Percentiles rank a stretch among this genome's conserved stretches.
Evolutionary conservation across 768 basidiomycete genomes (phyloP).

Genomic region (Lyophyllum atratum): DNA sequence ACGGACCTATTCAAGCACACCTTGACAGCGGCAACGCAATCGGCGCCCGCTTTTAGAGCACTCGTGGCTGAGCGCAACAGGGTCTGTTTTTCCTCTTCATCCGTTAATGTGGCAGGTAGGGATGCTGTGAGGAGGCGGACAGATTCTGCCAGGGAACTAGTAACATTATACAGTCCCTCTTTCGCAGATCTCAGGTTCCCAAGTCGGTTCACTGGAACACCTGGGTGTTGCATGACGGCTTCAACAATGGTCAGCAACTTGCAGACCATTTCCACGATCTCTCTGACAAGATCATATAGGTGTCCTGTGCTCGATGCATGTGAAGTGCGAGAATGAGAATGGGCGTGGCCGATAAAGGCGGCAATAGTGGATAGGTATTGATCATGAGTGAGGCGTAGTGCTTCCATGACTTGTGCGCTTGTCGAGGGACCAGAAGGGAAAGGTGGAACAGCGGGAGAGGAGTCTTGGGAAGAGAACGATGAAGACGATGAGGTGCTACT

Average conservation of each 20-base stretch:
- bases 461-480: conserved; percentile 65
- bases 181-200: conserved; percentile 70
- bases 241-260: conserved; percentile 91
- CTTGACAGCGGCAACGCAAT: conserved; percentile 86
- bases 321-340: conserved; percentile 85
- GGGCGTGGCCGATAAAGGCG: conserved; percentile 96
- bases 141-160: conserved; percentile 84
- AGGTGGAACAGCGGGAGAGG: conserved; percentile 47
- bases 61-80: conserved; percentile 86
- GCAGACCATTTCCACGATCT: conserved; percentile 92
- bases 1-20: conserved; percentile 70
- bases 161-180: conserved; percentile 81
- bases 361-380: conserved; percentile 92
- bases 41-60: conserved; percentile 84
- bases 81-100: conserved; percentile 81
- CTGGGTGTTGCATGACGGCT: conserved; percentile 77
- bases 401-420: conserved; percentile 68
- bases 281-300: conserved; percentile 92
- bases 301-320: conserved; percentile 94
- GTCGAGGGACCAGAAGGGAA: conserved; percentile 78
- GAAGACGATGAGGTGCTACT: conserved; percentile 78
- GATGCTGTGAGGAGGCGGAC: conserved; percentile 74
- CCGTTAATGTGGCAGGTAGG: conserved; percentile 49
- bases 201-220: conserved; percentile 63
- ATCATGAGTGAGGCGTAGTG: conserved; percentile 84